phyloP scores from a whole-genome alignment of 331 rosid species.

The Spiraea crenata region DNA sequence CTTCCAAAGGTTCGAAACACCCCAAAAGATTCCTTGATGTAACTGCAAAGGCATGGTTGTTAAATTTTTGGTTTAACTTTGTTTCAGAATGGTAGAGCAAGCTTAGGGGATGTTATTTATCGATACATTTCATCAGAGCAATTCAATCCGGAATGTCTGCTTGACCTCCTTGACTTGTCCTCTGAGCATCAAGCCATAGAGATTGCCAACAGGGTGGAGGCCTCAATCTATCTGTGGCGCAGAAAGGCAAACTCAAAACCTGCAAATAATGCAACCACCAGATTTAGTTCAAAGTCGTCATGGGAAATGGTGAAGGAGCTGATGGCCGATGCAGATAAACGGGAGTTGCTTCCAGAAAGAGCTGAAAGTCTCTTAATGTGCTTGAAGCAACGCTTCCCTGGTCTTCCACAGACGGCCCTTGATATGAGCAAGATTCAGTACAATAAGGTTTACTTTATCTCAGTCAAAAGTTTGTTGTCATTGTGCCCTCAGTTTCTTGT shows the following conservation, averaged over 20 bases:
- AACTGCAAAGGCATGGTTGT: conserved; percentile 11
- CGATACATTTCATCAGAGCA: conserved; percentile 87
- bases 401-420: conserved; percentile 86
- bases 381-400: conserved; percentile 86
- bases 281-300: conserved; percentile 68
- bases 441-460: conserved; percentile 63
- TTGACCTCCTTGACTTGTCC: conserved; percentile 85
- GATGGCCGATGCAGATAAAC: conserved; percentile 82
- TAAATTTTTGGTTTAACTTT: conserved; percentile 22
- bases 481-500: background rate
- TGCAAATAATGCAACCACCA: conserved; percentile 32
- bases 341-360: conserved; percentile 84
- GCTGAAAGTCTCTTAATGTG: conserved; percentile 80
- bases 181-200: conserved; percentile 97
- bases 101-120: conserved; percentile 84
- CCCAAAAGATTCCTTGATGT: background rate
- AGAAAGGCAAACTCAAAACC: conserved; percentile 59
- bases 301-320: conserved; percentile 98
- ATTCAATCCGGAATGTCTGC: conserved; percentile 78
- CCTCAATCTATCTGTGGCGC: conserved; percentile 73
- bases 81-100: conserved; percentile 76
- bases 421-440: conserved; percentile 93
- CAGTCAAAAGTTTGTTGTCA: background rate
- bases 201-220: conserved; percentile 80
- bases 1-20: conserved; percentile 70